These are phyloP conservation scores for Metarhizium sp. DNA, from an alignment of 2,329 filamentous ascomycete species.

Conservation along the genomic window DNA sequence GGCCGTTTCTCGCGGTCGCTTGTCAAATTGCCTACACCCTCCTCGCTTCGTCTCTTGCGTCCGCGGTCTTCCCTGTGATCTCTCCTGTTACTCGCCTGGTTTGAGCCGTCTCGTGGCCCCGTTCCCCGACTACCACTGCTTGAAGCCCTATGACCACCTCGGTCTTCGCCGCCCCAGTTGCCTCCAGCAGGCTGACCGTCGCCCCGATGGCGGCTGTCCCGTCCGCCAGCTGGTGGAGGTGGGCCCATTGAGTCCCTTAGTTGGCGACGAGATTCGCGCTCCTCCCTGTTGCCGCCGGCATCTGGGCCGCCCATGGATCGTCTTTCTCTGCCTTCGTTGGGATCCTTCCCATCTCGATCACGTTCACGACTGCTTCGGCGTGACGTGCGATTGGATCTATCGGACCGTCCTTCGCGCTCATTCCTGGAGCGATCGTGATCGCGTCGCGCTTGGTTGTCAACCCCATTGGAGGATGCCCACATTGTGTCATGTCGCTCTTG, in stretches of 20 bases:
- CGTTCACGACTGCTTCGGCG: constrained; percentile 43
- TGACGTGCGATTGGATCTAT: constrained; percentile 30
- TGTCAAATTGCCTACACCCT: constrained; percentile 27
- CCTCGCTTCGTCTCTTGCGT: constrained; percentile 36
- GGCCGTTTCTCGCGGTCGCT: constrained; percentile 45
- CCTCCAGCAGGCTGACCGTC: constrained; percentile 14
- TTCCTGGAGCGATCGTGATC: constrained; percentile 34
- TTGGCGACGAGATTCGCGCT: constrained; percentile 24
- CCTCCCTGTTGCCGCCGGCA: constrained; percentile 17
- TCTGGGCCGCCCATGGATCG: constrained; percentile 25
- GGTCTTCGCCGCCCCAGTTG: constrained; percentile 10
- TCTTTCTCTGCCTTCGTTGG: constrained; percentile 35
- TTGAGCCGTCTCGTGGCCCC: constrained; percentile 21
- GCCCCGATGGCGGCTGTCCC: constrained; percentile 23
- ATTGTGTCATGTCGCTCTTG: constrained; percentile 39
- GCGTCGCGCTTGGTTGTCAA: constrained; percentile 18
- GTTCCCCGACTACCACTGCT: constrained; percentile 22
- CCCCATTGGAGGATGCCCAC: constrained; percentile 22
- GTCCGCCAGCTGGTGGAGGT: constrained; percentile 15
- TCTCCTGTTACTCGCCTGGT: constrained; percentile 22
- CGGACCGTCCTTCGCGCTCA: constrained; percentile 31
- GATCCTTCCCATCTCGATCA: constrained; percentile 36
- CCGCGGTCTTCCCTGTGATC: constrained; percentile 26
- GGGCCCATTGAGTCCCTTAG: constrained; percentile 20
- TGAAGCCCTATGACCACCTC: constrained; percentile 18